Base-by-base conservation (phyloP, 2,329 filamentous ascomycete species). In the Penicillium nordicum region DNA sequence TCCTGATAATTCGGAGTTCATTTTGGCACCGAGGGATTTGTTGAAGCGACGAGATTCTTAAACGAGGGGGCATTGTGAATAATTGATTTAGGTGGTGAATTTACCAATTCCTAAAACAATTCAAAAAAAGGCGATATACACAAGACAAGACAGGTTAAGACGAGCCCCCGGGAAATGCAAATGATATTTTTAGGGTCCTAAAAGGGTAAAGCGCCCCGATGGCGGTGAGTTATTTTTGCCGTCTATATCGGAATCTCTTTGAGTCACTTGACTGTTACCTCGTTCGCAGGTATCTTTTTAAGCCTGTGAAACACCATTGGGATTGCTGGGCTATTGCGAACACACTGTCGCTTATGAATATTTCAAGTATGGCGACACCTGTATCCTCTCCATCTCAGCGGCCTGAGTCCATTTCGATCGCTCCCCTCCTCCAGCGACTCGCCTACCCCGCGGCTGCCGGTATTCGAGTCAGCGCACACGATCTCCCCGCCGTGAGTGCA, bases 401-500 rank as follows among this genome's bases (percentile, higher is more conserved):
- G 50, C 67, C 69, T n/a, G 72, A 74, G 54, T 57, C 66, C 16
- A 70, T 79, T 57, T 79, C 77, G 5, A 80, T 81, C 49, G 70
- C 78, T 4, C 76, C 78, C 43, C 75, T 81, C 41, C 76, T 81
- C 49, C 75, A 79, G 61, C 69, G 70, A 40, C 74, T 81, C 25
- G 77, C 78, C 23, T 76, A 77, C 66, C 71, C 76, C 63, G 69
- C 72, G 34, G 63, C 67, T 8, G 78, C 79, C 43, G 72, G 79
- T 46, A 67, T 72, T 44, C 73, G 76, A 48, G 87, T 92, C 53
- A 85, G 86, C 16, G 86, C 92, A 12, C 80, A 84, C 50, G 91
- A 97, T 72, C 94, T 99, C 71, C 90, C 93, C 55, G 82, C 87
- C 12, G 92, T 92, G 53, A 84, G 85, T 16, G 86, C 92, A 11